A percentile compares a stretch with the other conserved stretches of the same genome.
These are phyloP conservation scores for Vickermania ingenoplastis DNA, from an alignment of 208 protist species.

Conservation along the genomic window DNA sequence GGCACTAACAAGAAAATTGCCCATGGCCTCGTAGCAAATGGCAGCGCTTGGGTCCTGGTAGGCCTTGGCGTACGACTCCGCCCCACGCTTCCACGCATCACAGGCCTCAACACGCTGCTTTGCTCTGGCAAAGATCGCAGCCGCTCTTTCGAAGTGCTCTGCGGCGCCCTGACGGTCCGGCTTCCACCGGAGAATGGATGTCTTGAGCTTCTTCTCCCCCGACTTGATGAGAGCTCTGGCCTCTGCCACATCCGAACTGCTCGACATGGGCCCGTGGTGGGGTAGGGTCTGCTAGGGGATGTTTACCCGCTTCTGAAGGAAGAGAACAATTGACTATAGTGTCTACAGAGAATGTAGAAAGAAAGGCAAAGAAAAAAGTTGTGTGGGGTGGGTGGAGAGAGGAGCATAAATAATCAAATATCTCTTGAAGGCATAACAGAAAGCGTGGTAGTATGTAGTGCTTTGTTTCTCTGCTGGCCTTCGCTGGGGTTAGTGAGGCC, in stretches of 20 bases:
- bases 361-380: no score
- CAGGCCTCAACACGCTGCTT: slow-evolving; percentile 5
- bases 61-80: slow-evolving; percentile 13
- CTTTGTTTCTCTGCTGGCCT: no score
- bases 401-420: no score
- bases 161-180: slow-evolving; percentile 19
- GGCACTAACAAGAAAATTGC: slow-evolving; percentile 4
- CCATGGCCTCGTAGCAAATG: slow-evolving; percentile 11
- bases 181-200: not conserved
- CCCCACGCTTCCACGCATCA: slow-evolving; percentile 15
- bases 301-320: no score
- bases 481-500: no score
- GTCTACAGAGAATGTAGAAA: no score
- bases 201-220: not conserved
- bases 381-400: no score
- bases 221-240: not conserved
- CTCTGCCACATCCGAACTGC: slow-evolving; percentile 1
- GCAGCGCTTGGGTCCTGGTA: slow-evolving; percentile 11
- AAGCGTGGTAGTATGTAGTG: no score
- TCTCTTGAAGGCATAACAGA: no score
- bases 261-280: no score
- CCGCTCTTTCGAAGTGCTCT: slow-evolving; percentile 21
- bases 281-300: no score
- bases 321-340: no score
- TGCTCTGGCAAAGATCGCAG: slow-evolving; percentile 9